Percentiles rank a stretch among this genome's conserved stretches.
These are phyloP conservation scores for Penicillium riverlandense DNA, from an alignment of 495 filamentous ascomycete species.

Conservation along the genomic window DNA sequence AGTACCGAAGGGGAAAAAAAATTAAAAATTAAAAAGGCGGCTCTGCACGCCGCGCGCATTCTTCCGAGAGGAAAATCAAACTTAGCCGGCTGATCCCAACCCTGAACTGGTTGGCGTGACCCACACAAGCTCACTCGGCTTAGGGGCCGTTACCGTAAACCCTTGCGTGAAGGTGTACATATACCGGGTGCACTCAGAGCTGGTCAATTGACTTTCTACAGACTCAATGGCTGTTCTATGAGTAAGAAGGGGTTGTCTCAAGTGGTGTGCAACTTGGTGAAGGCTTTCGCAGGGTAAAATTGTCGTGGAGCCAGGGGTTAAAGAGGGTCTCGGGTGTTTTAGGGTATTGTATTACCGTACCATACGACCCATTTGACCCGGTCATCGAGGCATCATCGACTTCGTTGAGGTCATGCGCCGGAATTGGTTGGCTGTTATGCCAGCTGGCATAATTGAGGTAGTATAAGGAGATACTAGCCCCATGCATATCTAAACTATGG, in stretches of 20 bases:
- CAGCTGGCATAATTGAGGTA: constrained; percentile 3
- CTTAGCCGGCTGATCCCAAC: constrained; percentile 19
- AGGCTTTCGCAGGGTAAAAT: too few species aligned
- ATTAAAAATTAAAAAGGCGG: background rate
- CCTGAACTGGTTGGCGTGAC: constrained; percentile 15
- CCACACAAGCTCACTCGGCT: constrained; percentile 22
- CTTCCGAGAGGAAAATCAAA: constrained; percentile 8
- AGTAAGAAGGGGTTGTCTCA: background rate
- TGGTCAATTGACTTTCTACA: too few species aligned
- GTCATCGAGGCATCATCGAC: constrained; percentile 18
- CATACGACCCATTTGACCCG: constrained; percentile 5
- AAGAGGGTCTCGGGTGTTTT: constrained; percentile 12
- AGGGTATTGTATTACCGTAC: constrained; percentile 9
- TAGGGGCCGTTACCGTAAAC: constrained; percentile 5
- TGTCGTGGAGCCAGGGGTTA: too few species aligned
- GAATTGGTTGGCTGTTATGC: constrained; percentile 5
- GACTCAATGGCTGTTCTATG: background rate
- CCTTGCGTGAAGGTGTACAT: background rate
- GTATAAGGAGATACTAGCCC: too few species aligned
- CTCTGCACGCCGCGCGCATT: constrained; percentile 8
- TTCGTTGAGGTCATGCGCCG: constrained; percentile 17
- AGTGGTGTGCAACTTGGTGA: too few species aligned
- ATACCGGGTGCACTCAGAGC: too few species aligned
- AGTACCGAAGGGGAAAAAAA: background rate
- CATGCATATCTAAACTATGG: too few species aligned